Evolutionary conservation across 306 rosid species (phyloP).

Genomic region (Fragaria vesca): DNA sequence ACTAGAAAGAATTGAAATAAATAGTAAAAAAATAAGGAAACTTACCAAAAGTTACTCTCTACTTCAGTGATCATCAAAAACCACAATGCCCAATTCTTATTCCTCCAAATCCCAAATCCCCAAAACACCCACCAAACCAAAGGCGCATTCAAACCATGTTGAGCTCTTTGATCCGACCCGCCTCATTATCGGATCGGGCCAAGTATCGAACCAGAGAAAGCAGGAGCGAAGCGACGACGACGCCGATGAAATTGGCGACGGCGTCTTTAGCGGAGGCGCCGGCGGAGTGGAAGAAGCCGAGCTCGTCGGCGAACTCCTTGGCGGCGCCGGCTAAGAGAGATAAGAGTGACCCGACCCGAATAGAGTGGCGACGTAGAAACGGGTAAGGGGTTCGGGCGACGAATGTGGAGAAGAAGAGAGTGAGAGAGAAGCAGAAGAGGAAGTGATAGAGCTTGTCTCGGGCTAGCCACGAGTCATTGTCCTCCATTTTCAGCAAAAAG

Average conservation of each 20-base stretch:
- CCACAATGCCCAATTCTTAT: not conserved
- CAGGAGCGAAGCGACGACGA: constrained; percentile 40
- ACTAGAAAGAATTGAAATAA: not conserved
- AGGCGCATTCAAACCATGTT: constrained; percentile 45
- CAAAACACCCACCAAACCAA: not conserved
- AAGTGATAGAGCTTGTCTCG: constrained; percentile 61
- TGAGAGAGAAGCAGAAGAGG: constrained; percentile 51
- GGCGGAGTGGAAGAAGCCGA: constrained; percentile 64
- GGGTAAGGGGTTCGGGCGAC: constrained; percentile 36
- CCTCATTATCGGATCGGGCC: constrained; percentile 15
- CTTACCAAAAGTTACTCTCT: constrained; percentile 6
- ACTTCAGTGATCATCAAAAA: not conserved
- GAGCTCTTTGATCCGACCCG: constrained; percentile 29
- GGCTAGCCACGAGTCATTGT: constrained; percentile 52
- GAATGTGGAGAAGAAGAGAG: constrained; percentile 51
- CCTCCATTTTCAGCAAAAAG: constrained; percentile 26
- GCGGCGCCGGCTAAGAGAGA: constrained; percentile 75
- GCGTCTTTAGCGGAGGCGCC: constrained; percentile 74
- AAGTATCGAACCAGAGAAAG: constrained; percentile 34
- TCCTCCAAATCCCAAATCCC: not conserved
- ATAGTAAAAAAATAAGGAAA: not conserved
- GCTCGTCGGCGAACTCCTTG: constrained; percentile 78
- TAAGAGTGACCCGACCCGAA: constrained; percentile 40
- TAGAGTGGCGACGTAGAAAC: constrained; percentile 62
- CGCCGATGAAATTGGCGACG: constrained; percentile 64